These are phyloP conservation scores for Gonium pectorale DNA, from an alignment of 139 green algal genomes.

Conservation along the genomic window DNA sequence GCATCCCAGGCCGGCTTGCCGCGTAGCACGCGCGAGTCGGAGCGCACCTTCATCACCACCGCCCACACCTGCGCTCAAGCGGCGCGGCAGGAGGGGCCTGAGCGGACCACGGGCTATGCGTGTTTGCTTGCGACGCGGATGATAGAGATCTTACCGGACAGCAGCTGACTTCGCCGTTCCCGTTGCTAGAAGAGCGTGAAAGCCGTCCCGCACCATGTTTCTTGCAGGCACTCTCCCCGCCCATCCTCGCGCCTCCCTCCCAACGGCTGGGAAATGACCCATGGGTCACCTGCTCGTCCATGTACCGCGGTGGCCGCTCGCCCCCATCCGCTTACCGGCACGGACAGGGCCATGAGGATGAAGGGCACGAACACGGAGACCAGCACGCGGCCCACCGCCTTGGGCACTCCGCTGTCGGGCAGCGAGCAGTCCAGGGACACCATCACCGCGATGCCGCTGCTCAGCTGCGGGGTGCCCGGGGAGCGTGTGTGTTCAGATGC, in stretches of 20 bases:
- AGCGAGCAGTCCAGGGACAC: conserved; percentile 42
- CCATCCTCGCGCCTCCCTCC: no score
- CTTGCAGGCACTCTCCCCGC: no score
- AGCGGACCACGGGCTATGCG: neutral
- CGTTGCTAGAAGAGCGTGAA: no score
- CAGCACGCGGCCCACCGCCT: conserved; percentile 3
- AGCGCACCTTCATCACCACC: neutral
- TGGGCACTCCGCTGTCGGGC: neutral
- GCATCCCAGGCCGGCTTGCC: neutral
- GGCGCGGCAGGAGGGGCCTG: no score
- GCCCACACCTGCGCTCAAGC: neutral
- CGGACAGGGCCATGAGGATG: neutral
- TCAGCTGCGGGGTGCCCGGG: neutral
- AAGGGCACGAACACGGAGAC: neutral
- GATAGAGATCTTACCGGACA: no score
- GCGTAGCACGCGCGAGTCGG: neutral
- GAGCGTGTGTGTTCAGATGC: neutral
- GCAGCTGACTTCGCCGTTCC: no score
- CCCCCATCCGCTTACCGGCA: neutral
- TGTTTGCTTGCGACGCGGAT: no score
- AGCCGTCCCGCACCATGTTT: no score
- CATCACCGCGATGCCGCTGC: neutral
- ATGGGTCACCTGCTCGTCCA: no score
- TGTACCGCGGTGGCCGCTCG: no score
- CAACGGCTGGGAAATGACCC: no score